Evolutionary conservation across 192 early-diverging fungal species (phyloP), one percentile per base, ranked within the genome.

Genomic region (Thoreauomyces humboldtii): DNA sequence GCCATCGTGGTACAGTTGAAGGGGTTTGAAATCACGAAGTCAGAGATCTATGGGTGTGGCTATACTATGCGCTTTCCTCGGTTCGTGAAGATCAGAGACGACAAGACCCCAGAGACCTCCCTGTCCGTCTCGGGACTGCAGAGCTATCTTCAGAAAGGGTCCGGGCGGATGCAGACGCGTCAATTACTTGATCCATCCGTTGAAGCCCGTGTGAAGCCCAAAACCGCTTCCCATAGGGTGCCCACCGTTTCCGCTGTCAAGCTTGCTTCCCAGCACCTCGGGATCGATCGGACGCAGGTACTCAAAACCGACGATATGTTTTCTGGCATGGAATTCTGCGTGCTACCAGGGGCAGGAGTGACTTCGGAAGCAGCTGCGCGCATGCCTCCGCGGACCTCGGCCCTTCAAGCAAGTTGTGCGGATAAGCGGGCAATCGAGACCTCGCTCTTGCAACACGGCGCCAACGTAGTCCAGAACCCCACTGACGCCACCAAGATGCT

Each of bases 1-100:
- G 79, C 81, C 0, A 79, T 85, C 25, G 83, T 91, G 14, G 78
- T 90, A 7, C 78, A 88, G 44, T 68, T 92, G 36, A 84, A 86
- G 55, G 87, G 78, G 17, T 65, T 89, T 0, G 81, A 91, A 72
- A 85, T 92, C 28, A 73, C 79, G 7, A 44, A 72, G 63, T 65
- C 76, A 68, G 75, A 76, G 45, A 68, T 69, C 0, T 91, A 86
- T 59, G 82, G 74, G 0, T 47, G 77, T n/a, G 76, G 78, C 12
- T 86, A 74, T 35, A 91, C 91, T 7, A 69, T 93, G 27, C 86
- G 91, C 17, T 93, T 93, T 61, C 91, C 91, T 2, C 74, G 90
- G 12, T 91, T 88, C 63, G 73, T 85, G 12, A 73, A 55, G 46
- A 53, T 90, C n/a, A 77, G 91, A 2, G 46, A 79, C 7, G 89